Percentiles rank a stretch among this genome's conserved stretches.
Conservation (phyloP, 805 yeast genomes). For the Tetrapisispora taiwanensis region DNA sequence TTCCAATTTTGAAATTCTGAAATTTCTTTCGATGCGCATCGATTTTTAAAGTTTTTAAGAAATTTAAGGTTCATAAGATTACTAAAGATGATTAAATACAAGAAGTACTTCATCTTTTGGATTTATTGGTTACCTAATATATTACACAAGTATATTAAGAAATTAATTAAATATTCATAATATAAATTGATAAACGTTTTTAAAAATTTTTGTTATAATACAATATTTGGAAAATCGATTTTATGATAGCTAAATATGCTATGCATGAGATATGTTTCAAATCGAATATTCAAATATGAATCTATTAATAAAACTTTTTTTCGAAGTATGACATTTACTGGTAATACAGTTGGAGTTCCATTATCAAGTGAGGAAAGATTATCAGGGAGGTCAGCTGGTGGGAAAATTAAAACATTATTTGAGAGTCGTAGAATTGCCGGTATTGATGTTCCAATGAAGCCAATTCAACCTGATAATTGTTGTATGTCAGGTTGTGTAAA, state of each 20-base stretch:
- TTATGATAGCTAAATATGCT: neutral
- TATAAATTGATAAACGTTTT: too few relatives aligned
- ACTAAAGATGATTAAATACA: too few relatives aligned
- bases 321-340: conserved; percentile 26
- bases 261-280: neutral
- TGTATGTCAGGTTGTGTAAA: conserved; percentile 96
- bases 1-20: too few relatives aligned
- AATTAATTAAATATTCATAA: too few relatives aligned
- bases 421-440: conserved; percentile 39
- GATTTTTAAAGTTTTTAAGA: too few relatives aligned
- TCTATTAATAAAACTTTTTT: neutral
- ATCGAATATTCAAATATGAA: neutral
- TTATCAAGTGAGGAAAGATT: conserved; percentile 40
- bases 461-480: conserved; percentile 88
- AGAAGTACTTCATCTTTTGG: too few relatives aligned
- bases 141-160: too few relatives aligned
- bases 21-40: neutral
- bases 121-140: too few relatives aligned
- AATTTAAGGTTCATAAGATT: too few relatives aligned
- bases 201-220: too few relatives aligned
- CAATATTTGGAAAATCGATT: too few relatives aligned
- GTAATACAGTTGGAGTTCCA: conserved; percentile 23
- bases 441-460: conserved; percentile 68
- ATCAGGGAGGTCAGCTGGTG: conserved; percentile 44
- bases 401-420: conserved; percentile 44